These are phyloP conservation scores for Hirsutella minnesotensis DNA, from an alignment of 2,329 filamentous ascomycete genomes.

Conservation along the genomic window DNA sequence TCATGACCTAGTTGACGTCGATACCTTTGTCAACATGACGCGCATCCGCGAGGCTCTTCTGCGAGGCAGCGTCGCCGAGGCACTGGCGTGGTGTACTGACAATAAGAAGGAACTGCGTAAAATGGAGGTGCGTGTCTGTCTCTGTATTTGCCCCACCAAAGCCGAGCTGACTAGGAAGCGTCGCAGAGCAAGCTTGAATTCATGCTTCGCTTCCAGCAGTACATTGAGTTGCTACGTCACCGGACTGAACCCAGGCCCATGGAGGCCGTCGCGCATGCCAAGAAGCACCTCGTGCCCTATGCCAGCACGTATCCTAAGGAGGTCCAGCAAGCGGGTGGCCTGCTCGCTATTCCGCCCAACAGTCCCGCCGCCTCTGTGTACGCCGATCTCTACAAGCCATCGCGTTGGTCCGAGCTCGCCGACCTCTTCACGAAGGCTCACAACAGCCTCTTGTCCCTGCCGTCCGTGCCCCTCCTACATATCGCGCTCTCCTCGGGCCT, in stretches of 20 bases:
- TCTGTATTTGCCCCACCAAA: neutral
- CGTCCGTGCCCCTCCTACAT: constrained; percentile 73
- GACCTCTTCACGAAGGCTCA: constrained; percentile 75
- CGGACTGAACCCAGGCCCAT: constrained; percentile 50
- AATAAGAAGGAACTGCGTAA: constrained; percentile 89
- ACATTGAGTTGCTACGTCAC: constrained; percentile 75
- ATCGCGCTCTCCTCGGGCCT: constrained; percentile 83
- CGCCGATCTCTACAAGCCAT: constrained; percentile 54
- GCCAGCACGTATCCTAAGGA: constrained; percentile 55
- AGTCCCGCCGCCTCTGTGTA: constrained; percentile 30
- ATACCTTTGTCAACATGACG: constrained; percentile 75
- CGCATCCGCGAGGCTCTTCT: constrained; percentile 63
- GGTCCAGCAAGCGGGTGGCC: constrained; percentile 61
- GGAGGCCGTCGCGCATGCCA: constrained; percentile 73
- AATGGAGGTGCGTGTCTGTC: constrained; percentile 50
- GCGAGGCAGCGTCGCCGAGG: constrained; percentile 61
- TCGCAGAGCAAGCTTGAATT: constrained; percentile 73
- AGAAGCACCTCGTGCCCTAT: constrained; percentile 66
- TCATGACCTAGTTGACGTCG: constrained; percentile 72
- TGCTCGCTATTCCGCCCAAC: constrained; percentile 60
- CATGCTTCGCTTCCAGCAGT: constrained; percentile 86
- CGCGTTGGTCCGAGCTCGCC: constrained; percentile 67
- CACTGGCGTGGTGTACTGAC: constrained; percentile 81
- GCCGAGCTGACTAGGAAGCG: neutral
- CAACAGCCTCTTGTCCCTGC: constrained; percentile 73